Evolutionary conservation across 208 protist species (phyloP), one percentile per base, ranked within the genome.

Genomic region (Jaenimonas drosophilae): DNA sequence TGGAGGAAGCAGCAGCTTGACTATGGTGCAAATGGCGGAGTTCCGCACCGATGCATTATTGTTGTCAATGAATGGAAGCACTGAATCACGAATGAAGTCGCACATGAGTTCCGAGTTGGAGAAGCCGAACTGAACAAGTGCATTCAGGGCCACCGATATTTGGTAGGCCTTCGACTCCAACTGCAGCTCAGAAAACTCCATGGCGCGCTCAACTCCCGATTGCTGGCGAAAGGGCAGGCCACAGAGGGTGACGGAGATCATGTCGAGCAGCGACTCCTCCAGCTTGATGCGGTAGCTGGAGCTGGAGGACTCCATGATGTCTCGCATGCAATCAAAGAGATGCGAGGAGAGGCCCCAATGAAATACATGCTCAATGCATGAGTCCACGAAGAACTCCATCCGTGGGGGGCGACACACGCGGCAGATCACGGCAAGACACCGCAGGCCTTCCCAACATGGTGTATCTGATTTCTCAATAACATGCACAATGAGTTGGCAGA

Each of bases 241-340:
- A 44, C 79, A 93, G 2, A 93, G 70, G 21, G 84, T 93, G 28
- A 93, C 59, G 21, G 84, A 93, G 55, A 93, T 93, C 70, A 87
- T 80, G 53, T 93, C 84, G 7, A 93, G 67, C 44, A 93, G 49
- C 21, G 67, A 71, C 49, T 88, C 76, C 49, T 88, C 79, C 32
- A 93, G 44, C 53, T 78, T 80, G 16, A 59, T 57, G 19, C 74
- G 73, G 49, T 82, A 80, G 53, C 71, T 55, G 27, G 37, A 37
- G 37, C 57, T 69, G 12, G 76, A 76, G 11, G 68, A 60, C 1
- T 78, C 49, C 45, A 89, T 85, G 51, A 93, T 88, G 42, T 74
- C 64, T 9, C 74, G 51, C 79, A 93, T 87, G 41, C 70, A 79
- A 54, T 89, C 76, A 30, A 87, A 81, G 33, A 93, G 60, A 37